Evolutionary conservation across 345 rosid genomes (phyloP).

Genomic region (Geranium rotundifolium): DNA sequence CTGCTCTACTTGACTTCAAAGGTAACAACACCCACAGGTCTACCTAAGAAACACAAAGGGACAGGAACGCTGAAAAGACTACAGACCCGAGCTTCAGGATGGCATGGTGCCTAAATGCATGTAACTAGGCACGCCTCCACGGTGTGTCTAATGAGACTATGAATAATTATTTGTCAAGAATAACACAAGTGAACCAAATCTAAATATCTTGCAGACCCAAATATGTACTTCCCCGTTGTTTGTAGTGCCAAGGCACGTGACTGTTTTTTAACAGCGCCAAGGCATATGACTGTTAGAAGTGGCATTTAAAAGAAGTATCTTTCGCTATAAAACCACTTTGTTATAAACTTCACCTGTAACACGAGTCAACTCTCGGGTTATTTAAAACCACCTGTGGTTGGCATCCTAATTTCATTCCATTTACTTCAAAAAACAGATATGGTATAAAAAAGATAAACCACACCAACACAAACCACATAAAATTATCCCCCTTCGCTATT

Average conservation of each 20-base stretch:
- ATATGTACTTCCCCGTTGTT: neutral
- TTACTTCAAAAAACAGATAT: no score
- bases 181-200: neutral
- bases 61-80: neutral
- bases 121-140: neutral
- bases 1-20: neutral
- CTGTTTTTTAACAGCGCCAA: no score
- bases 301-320: neutral
- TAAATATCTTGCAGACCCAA: neutral
- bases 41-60: neutral
- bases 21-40: neutral
- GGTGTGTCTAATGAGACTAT: neutral
- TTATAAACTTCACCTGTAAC: no score
- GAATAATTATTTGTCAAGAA: neutral
- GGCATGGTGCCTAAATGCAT: neutral
- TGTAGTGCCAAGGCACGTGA: neutral
- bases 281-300: neutral
- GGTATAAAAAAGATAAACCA: no score
- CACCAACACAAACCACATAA: no score
- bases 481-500: no score
- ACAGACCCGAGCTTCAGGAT: neutral
- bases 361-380: no score
- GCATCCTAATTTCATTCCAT: no score
- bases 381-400: no score
- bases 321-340: no score